A percentile compares a stretch with the other conserved stretches of the same genome.
phyloP scores from a whole-genome alignment of 2,329 filamentous ascomycete species.

The Mycosphaerella sp. region DNA sequence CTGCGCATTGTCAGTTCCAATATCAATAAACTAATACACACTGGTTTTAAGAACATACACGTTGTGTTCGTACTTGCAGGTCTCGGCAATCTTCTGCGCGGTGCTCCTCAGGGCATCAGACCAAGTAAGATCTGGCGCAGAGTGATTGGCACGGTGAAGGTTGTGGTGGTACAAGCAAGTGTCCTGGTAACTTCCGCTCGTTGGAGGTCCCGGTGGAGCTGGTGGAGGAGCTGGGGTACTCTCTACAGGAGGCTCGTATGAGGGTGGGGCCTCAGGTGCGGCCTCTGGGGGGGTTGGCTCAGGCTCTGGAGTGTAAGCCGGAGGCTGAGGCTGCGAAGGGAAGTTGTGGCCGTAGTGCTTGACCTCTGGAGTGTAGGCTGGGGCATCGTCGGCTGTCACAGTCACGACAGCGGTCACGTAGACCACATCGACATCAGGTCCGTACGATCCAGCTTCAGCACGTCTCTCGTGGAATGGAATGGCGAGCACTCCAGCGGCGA shows the following conservation, averaged over 20 bases:
- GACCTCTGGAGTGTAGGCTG: conserved; percentile 14
- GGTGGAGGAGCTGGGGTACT: conserved; percentile 4
- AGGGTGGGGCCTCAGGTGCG: conserved; percentile 1
- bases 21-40: neutral
- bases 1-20: conserved; percentile 38
- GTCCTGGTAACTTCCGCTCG: conserved; percentile 30
- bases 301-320: conserved; percentile 4
- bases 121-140: conserved; percentile 60
- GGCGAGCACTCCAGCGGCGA: conserved; percentile 34
- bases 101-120: conserved; percentile 55
- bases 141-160: conserved; percentile 76
- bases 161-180: conserved; percentile 70
- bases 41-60: conserved; percentile 51
- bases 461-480: conserved; percentile 30
- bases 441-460: conserved; percentile 9
- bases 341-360: conserved; percentile 24
- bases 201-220: conserved; percentile 9
- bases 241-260: conserved; percentile 12
- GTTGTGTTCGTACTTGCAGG: conserved; percentile 69
- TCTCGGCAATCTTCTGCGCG: conserved; percentile 57
- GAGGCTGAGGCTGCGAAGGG: conserved; percentile 1
- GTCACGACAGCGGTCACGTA: conserved; percentile 34
- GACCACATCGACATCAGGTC: conserved; percentile 27
- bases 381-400: conserved; percentile 27
- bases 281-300: neutral